These are phyloP conservation scores for Zoysia pacifica DNA, from an alignment of 176 grass and related monocot species.

Conservation along the genomic window DNA sequence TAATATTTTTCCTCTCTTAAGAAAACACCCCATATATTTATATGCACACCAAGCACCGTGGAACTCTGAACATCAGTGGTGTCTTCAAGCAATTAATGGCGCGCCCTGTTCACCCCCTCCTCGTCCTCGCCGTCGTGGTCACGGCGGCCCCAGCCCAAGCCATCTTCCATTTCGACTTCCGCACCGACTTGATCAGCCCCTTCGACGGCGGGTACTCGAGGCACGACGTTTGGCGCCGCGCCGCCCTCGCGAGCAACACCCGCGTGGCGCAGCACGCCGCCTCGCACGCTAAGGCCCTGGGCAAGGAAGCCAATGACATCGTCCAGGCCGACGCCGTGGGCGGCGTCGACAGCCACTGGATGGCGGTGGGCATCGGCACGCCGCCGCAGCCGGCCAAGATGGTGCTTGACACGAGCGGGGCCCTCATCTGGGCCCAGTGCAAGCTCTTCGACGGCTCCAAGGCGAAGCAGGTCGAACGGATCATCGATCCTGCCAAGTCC, in stretches of 20 bases:
- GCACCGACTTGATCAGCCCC: neutral
- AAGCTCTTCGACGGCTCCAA: slow-evolving; percentile 12
- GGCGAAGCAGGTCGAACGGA: neutral
- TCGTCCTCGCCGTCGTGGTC: slow-evolving; percentile 3
- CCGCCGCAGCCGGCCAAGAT: slow-evolving; percentile 44
- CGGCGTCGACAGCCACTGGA: neutral
- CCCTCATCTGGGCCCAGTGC: slow-evolving; percentile 60
- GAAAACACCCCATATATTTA: neutral
- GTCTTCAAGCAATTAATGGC: slow-evolving; percentile 7
- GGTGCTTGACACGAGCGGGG: slow-evolving; percentile 50
- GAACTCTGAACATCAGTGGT: neutral
- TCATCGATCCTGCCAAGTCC: neutral
- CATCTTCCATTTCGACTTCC: slow-evolving; percentile 8
- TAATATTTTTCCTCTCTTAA: neutral
- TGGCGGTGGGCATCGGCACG: slow-evolving; percentile 51
- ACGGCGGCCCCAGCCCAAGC: neutral
- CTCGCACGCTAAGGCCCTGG: neutral
- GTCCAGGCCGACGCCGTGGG: neutral
- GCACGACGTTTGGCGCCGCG: slow-evolving; percentile 22
- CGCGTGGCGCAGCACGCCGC: neutral
- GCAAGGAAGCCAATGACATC: neutral
- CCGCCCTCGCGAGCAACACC: slow-evolving; percentile 43
- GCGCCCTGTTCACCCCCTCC: neutral
- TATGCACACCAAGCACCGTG: neutral
- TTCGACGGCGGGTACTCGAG: slow-evolving; percentile 12